Conservation (phyloP, 2,329 filamentous ascomycete genomes). For the Trichoderma sp. region DNA sequence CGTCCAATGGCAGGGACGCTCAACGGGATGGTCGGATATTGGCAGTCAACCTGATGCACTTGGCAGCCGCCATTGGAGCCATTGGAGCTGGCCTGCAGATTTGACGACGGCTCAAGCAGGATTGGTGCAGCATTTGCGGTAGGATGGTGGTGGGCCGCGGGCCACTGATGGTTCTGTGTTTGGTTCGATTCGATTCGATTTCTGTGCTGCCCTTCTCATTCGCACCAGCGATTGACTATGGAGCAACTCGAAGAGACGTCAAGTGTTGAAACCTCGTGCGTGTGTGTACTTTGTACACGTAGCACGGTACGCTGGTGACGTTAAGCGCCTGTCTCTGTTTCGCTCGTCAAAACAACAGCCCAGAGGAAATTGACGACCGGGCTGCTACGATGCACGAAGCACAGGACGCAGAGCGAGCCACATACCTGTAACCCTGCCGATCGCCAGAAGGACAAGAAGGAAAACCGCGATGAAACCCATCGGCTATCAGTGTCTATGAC, state of each 20-base stretch:
- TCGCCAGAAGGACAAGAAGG: background rate
- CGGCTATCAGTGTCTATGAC: conserved; percentile 22
- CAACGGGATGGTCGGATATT: conserved; percentile 22
- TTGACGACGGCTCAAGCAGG: conserved; percentile 17
- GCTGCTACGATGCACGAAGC: background rate
- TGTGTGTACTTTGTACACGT: background rate
- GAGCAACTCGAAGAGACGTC: too few species aligned
- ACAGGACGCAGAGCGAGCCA: background rate
- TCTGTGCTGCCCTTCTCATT: background rate
- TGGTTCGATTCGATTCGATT: conserved; percentile 2
- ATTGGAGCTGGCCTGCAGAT: conserved; percentile 22
- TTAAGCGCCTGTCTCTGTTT: conserved; percentile 16
- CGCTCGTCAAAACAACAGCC: background rate
- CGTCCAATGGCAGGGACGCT: conserved; percentile 30
- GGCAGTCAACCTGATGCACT: conserved; percentile 28
- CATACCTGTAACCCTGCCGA: conserved; percentile 6
- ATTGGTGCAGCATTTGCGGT: conserved; percentile 17
- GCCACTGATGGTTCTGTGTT: background rate
- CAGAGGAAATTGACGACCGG: background rate
- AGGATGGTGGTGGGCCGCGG: conserved; percentile 13
- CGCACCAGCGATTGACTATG: background rate
- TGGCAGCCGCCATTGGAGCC: conserved; percentile 15
- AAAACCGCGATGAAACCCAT: conserved; percentile 17
- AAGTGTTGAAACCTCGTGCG: too few species aligned
- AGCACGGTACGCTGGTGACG: background rate